Percentiles rank a stretch among this genome's conserved stretches.
phyloP scores from a whole-genome alignment of 768 basidiomycete species.

The Arthromyces matolae region DNA sequence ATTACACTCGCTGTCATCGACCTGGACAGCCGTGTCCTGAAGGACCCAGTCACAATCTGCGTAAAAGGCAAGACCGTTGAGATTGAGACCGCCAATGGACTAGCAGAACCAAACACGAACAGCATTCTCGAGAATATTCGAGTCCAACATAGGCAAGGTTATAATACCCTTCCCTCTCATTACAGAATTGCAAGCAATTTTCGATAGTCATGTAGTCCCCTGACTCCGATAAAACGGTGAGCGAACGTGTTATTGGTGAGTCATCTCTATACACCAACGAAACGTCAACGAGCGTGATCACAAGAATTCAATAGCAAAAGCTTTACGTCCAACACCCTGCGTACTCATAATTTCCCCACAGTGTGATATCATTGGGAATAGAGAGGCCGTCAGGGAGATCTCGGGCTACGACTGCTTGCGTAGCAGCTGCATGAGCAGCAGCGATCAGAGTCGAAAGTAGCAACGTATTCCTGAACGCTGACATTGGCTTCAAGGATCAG shows the following conservation, averaged over 20 bases:
- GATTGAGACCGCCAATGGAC: background rate
- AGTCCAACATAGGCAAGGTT: conserved; percentile 12
- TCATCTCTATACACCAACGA: too few relatives aligned
- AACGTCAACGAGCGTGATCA: too few relatives aligned
- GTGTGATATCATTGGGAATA: conserved; percentile 12
- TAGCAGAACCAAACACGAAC: background rate
- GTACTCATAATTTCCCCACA: conserved; percentile 10
- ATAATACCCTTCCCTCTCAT: conserved; percentile 6
- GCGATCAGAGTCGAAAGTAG: too few relatives aligned
- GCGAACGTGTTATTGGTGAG: conserved; percentile 3
- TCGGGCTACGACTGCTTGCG: background rate
- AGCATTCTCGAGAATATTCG: conserved; percentile 7
- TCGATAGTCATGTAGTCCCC: conserved; percentile 7
- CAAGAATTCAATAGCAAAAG: too few relatives aligned
- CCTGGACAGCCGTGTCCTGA: conserved; percentile 10
- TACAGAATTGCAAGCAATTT: conserved; percentile 6
- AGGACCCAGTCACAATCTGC: conserved; percentile 13
- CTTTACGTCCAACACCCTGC: conserved; percentile 14
- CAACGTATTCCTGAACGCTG: too few relatives aligned
- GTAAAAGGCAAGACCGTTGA: background rate
- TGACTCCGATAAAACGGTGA: conserved; percentile 3
- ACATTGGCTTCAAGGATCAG: background rate
- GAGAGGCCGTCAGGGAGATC: conserved; percentile 11
- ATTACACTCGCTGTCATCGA: conserved; percentile 12
- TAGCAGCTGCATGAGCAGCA: too few relatives aligned